A percentile compares a stretch with the other conserved stretches of the same genome.
phyloP scores from a whole-genome alignment of 1,284 basidiomycete species.

The Marasmius oreades region DNA sequence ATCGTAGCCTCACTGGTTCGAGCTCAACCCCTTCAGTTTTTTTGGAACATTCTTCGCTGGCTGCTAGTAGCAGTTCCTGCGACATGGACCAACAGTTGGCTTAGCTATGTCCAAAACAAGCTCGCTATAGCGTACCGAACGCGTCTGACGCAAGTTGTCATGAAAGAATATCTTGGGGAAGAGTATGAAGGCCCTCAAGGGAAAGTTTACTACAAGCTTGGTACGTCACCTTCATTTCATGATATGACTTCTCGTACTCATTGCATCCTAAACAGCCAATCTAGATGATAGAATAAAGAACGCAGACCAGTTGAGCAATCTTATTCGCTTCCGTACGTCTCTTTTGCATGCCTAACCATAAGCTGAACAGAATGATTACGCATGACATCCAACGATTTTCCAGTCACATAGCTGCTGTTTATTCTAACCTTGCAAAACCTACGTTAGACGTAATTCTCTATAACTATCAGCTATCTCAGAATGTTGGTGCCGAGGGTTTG shows the following conservation, averaged over 20 bases:
- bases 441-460: constrained; percentile 92
- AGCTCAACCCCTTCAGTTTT: constrained; percentile 77
- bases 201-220: constrained; percentile 91
- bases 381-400: constrained; percentile 96
- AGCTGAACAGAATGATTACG: constrained; percentile 74
- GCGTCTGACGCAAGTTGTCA: constrained; percentile 79
- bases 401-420: constrained; percentile 88
- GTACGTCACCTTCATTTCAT: constrained; percentile 37
- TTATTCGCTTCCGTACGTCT: background rate
- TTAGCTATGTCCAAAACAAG: constrained; percentile 92
- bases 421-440: constrained; percentile 92
- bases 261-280: constrained; percentile 61
- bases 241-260: constrained; percentile 5
- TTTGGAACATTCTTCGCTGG: constrained; percentile 87
- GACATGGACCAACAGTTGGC: constrained; percentile 96
- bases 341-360: constrained; percentile 7
- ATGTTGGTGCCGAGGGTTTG: constrained; percentile 93
- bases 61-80: constrained; percentile 92
- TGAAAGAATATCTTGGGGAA: constrained; percentile 83
- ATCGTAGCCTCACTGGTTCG: constrained; percentile 96
- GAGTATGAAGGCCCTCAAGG: constrained; percentile 56
- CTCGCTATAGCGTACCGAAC: constrained; percentile 91
- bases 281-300: constrained; percentile 96
- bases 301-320: constrained; percentile 77
- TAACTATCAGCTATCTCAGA: constrained; percentile 93